Conservation (phyloP, 1,139 yeast genomes). For the Suhomyces ambrosiae region DNA sequence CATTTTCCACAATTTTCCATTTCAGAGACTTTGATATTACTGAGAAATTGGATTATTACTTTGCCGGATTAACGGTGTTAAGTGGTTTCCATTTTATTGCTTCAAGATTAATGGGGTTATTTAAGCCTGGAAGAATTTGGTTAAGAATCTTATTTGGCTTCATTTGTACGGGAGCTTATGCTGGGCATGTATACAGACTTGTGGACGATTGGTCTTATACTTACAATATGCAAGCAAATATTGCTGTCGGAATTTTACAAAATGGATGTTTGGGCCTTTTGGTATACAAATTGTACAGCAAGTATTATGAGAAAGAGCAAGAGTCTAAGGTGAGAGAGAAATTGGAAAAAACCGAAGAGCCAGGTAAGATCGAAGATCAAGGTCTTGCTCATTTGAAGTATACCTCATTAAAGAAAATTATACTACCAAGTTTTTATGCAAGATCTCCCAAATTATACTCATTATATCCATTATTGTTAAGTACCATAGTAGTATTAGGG, state of each 20-base stretch:
- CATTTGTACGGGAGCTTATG: slow-evolving; percentile 52
- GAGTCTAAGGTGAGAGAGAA: slow-evolving; percentile 7
- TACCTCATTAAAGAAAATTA: slow-evolving; percentile 22
- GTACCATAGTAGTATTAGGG: slow-evolving; percentile 63
- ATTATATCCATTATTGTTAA: slow-evolving; percentile 43
- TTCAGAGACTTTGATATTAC: slow-evolving; percentile 78
- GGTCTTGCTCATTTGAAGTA: slow-evolving; percentile 31
- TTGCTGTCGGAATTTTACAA: slow-evolving; percentile 74
- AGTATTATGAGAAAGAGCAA: slow-evolving; percentile 32
- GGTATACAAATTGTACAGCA: slow-evolving; percentile 37
- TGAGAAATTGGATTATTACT: slow-evolving; percentile 86
- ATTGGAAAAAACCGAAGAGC: no score
- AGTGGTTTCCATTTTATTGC: slow-evolving; percentile 72
- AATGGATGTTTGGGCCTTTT: slow-evolving; percentile 46
- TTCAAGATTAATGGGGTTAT: slow-evolving; percentile 59
- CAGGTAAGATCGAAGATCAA: slow-evolving; percentile 6
- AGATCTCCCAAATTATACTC: slow-evolving; percentile 44
- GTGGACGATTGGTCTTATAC: slow-evolving; percentile 84
- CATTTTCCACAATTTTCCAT: slow-evolving; percentile 82
- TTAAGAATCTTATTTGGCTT: slow-evolving; percentile 37
- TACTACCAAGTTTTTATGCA: slow-evolving; percentile 38
- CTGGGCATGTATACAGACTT: slow-evolving; percentile 66
- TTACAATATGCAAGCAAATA: slow-evolving; percentile 91
- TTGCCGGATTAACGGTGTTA: slow-evolving; percentile 87
- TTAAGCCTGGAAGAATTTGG: slow-evolving; percentile 35